A percentile compares a stretch with the other conserved stretches of the same genome.
phyloP scores from a whole-genome alignment of 441 rosid genomes.

The Erodium trifolium region DNA sequence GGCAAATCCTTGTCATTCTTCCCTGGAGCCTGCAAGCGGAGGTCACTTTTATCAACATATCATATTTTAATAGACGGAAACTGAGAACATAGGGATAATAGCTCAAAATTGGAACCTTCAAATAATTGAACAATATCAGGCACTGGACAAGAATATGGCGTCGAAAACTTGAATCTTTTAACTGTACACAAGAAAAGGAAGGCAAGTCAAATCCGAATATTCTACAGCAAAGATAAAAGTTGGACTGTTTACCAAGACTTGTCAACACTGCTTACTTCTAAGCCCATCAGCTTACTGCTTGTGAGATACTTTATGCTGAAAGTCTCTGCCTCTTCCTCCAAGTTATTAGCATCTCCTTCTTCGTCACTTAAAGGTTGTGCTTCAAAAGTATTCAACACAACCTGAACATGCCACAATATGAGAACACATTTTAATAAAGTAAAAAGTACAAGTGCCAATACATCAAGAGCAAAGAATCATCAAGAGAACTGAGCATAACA shows the following conservation, averaged over 20 bases:
- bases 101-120: constrained; percentile 46
- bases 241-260: constrained; percentile 5
- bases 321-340: constrained; percentile 91
- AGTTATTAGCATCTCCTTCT: constrained; percentile 82
- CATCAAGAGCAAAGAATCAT: neutral
- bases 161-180: constrained; percentile 97
- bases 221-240: neutral
- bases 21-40: constrained; percentile 66
- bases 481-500: neutral
- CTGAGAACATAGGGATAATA: constrained; percentile 11
- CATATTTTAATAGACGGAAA: constrained; percentile 5
- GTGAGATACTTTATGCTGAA: constrained; percentile 91
- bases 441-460: neutral
- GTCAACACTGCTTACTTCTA: constrained; percentile 55
- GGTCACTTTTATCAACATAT: constrained; percentile 15
- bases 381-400: constrained; percentile 81
- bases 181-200: constrained; percentile 33
- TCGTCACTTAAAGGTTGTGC: constrained; percentile 97
- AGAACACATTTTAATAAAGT: constrained; percentile 4
- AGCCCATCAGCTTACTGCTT: constrained; percentile 95
- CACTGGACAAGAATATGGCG: constrained; percentile 94
- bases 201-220: constrained; percentile 11
- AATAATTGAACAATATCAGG: constrained; percentile 84
- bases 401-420: constrained; percentile 40
- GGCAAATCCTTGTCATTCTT: constrained; percentile 88